These are phyloP conservation scores for Torulaspora pretoriensis DNA, from an alignment of 1,139 yeast genomes.

Conservation along the genomic window DNA sequence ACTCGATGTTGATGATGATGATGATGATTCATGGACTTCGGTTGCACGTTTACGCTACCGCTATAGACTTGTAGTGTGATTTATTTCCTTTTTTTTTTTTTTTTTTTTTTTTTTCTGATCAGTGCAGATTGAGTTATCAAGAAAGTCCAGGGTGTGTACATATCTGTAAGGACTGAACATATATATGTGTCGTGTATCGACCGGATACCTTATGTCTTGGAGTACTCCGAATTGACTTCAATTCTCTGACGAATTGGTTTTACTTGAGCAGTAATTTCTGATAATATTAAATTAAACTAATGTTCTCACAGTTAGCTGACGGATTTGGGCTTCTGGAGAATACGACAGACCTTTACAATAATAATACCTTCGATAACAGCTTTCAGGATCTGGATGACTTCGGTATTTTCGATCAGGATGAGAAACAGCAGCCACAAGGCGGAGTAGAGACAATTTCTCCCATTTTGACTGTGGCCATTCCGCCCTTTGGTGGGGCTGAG, in stretches of 20 bases:
- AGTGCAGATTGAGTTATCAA: not conserved
- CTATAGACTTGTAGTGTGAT: not conserved
- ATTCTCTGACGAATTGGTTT: not conserved
- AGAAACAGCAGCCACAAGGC: not conserved
- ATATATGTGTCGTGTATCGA: not conserved
- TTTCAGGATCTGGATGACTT: not conserved
- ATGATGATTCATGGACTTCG: not conserved
- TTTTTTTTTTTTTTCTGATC: not conserved
- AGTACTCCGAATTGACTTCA: not conserved
- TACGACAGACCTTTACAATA: constrained; percentile 1
- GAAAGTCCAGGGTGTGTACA: not conserved
- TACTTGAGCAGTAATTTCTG: not conserved
- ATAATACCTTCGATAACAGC: not conserved
- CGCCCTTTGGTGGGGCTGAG: constrained; percentile 1
- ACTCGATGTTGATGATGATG: too few relatives aligned
- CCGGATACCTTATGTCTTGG: not conserved
- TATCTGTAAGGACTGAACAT: not conserved
- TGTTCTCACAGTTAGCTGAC: constrained; percentile 10
- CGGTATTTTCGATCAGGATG: not conserved
- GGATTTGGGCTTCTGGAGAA: constrained; percentile 6
- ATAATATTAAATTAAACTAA: not conserved
- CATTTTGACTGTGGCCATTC: constrained; percentile 5
- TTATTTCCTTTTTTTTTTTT: not conserved
- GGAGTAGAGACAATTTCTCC: constrained; percentile 7
- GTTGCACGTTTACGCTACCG: not conserved